These are phyloP conservation scores for Phytophthora sp. DNA, from an alignment of 352 stramenopile species.

Conservation along the genomic window DNA sequence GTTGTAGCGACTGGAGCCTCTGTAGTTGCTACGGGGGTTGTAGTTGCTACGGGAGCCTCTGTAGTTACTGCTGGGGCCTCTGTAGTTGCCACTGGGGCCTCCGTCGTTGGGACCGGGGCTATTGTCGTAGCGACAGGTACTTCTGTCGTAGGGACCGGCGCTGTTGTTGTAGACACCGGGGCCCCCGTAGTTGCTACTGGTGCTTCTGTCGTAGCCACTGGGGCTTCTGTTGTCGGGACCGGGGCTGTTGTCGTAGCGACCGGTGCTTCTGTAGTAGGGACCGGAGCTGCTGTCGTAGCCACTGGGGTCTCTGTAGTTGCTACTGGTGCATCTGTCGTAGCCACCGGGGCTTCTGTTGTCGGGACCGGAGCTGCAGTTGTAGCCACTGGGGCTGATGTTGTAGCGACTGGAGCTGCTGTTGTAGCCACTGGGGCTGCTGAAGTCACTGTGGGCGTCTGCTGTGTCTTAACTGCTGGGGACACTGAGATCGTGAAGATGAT, in stretches of 20 bases:
- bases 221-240: neutral
- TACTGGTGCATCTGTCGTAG: too few species aligned
- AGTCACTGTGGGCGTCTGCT: neutral
- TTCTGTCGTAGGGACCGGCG: conserved; percentile 1
- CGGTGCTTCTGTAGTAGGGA: neutral
- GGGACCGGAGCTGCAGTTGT: neutral
- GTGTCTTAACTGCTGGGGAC: neutral
- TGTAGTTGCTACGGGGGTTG: neutral
- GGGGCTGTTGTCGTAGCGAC: neutral
- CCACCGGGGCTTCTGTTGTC: neutral
- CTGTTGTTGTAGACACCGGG: neutral
- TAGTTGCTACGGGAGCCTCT: neutral
- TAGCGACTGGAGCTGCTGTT: neutral
- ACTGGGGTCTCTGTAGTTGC: neutral
- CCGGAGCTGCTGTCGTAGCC: neutral
- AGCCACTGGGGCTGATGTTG: neutral
- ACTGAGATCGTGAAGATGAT: conserved; percentile 6
- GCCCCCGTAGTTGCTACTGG: neutral
- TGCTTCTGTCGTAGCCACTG: conserved; percentile 1
- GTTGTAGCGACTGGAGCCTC: neutral
- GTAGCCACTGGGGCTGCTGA: neutral
- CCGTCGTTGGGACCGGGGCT: neutral
- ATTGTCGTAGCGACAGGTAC: neutral
- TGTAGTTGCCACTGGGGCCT: neutral
- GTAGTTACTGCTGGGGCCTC: neutral